Evolutionary conservation across 148 eudicot genomes (phyloP), one percentile per base, ranked within the genome.

Genomic region (Silene conica): DNA sequence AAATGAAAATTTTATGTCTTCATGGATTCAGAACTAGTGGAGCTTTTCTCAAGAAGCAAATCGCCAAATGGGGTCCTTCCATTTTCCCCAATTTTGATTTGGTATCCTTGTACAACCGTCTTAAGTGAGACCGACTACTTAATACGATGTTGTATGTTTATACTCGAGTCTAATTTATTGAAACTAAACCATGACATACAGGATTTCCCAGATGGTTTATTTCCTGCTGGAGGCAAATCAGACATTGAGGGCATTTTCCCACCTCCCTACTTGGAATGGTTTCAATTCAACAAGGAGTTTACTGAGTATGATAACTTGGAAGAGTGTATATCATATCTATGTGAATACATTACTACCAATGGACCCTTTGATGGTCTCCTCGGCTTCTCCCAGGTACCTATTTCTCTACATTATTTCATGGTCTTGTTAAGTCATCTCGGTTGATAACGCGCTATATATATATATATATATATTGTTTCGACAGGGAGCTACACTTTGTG

Each of bases 11-110:
- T 56, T 50, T 92, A 9, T 88, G 97, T 38, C 88, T 90, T 16
- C 97, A 92, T 85, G 97, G 97, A 18, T 92, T 92, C 71, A 85
- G 97, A 82, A 88, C 97, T 48, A 92, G 91, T 80, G 97, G 97
- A 8, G 83, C 79, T 52, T 90, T 92, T 74, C 87, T 92, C 71
- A 78, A 72, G 66, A 90, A 92, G 77, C 97, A 92, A 78, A 77
- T 92, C 76, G 83, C 87, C 76, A 88, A 82, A 83, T 92, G 97
- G 97, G 90, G 89, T 88, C 87, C 86, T 79, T 81, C 90, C 25
- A 82, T 88, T 76, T 90, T 90, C 76, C 60, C 84, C 46, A 61
- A 84, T 67, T 90, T 88, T 77, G 75, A 92, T 57, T 46, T 90
- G 96, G 97, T 91, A 85, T 25, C 26, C 43, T 38, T 38, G 8